Evolutionary conservation across 805 yeast species (phyloP), one percentile per base, ranked within the genome.

Genomic region (Saccharomycopsis schoenii): DNA sequence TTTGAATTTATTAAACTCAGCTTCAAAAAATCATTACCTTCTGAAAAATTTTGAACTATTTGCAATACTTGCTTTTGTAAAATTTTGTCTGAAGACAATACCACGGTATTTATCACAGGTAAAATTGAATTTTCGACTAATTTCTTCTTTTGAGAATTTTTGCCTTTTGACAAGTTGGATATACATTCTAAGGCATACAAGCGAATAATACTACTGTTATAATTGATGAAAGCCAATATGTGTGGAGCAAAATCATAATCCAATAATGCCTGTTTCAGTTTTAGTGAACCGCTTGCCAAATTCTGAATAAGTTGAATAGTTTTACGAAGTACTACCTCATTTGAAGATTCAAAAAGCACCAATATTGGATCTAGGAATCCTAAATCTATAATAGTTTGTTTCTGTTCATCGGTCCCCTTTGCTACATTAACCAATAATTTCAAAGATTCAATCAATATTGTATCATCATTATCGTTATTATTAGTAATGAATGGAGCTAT

Each of bases 211-310:
- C 58, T 56, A 37, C 60, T 59, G 19, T 61, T 63, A 41, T 63
- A 63, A 37, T 60, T 61, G 43, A 63, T 51, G 51, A 63, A 63
- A 14, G 65, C 59, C 42, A 63, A 55, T 19, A 63, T 61, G 42
- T 63, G 65, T 6, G 64, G 64, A 19, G 61, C 65, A 47, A 63
- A 62, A 41, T 63, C 65, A 36, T 63, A 52, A 40, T 63, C 65
- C 15, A 63, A 51, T n/a, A 63, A 57, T 2, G 61, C 59, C 37
- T 63, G 65, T 29, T 63, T 63, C 43, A 61, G 65, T n/a, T 47
- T 40, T 11, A 40, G 21, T 29, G 25, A 59, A 2, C 65, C 65
- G 34, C 37, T 41, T 14, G 65, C 64, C 55, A 63, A 57, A 56
- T 63, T 58, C 40, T 63, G 65, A 17, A 63, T 59, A 3, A 63